phyloP scores from a whole-genome alignment of 768 basidiomycete species.

The Filobasidium wieringae region DNA sequence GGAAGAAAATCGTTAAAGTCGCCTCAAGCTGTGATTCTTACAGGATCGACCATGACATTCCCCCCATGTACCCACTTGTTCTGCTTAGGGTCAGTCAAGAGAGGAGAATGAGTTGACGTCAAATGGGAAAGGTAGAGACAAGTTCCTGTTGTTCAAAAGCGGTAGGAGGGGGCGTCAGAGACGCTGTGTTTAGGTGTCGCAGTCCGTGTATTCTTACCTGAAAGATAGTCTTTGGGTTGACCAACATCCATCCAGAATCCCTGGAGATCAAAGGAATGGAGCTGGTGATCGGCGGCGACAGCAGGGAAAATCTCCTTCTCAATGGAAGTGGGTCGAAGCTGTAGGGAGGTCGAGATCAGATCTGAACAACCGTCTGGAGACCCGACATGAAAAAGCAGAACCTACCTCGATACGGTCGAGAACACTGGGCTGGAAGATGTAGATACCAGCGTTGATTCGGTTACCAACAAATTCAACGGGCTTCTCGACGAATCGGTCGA shows the following conservation, averaged over 20 bases:
- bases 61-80: slow-evolving; percentile 43
- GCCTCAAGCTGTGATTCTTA: no score
- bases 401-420: slow-evolving; percentile 43
- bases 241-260: slow-evolving; percentile 47
- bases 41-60: slow-evolving; percentile 44
- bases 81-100: slow-evolving; percentile 39
- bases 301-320: slow-evolving; percentile 45
- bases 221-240: slow-evolving; percentile 43
- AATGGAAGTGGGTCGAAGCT: slow-evolving; percentile 44
- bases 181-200: no score
- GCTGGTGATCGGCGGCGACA: slow-evolving; percentile 41
- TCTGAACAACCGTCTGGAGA: background rate
- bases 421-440: slow-evolving; percentile 46
- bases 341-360: background rate
- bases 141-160: slow-evolving; percentile 31
- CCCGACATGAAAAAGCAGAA: background rate
- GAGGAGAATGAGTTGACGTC: slow-evolving; percentile 37
- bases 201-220: slow-evolving; percentile 19
- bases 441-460: slow-evolving; percentile 46
- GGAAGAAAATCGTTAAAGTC: no score
- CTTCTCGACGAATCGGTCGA: slow-evolving; percentile 47
- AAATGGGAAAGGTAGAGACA: slow-evolving; percentile 44
- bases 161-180: no score
- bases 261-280: slow-evolving; percentile 44
- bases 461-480: slow-evolving; percentile 45